Evolutionary conservation across 805 yeast species (phyloP).

Genomic region (Yarrowia divulgata): DNA sequence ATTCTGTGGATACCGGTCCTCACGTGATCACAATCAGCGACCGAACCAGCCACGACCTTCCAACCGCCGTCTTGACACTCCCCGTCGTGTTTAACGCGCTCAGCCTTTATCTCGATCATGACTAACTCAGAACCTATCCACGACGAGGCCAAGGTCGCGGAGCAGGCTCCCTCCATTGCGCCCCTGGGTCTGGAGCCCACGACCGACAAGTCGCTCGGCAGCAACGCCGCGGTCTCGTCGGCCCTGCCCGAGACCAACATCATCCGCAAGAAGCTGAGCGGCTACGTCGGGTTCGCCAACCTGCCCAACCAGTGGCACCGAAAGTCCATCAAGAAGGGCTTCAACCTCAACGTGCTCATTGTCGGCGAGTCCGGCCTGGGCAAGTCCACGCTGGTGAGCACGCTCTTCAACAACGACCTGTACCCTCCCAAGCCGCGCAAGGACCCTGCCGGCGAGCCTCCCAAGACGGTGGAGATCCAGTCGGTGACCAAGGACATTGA

Average conservation of each 20-base stretch:
- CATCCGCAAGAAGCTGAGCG: conserved; percentile 70
- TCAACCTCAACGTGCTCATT: conserved; percentile 84
- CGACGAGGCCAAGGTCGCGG: conserved; percentile 39
- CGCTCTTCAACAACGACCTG: conserved; percentile 77
- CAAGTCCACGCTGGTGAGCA: conserved; percentile 88
- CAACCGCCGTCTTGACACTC: too few relatives aligned
- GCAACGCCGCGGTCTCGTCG: conserved; percentile 37
- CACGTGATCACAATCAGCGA: background rate
- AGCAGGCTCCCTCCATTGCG: conserved; percentile 39
- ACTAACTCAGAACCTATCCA: conserved; percentile 38
- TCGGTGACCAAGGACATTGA: conserved; percentile 76
- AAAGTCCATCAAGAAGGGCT: conserved; percentile 88
- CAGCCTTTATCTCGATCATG: too few relatives aligned
- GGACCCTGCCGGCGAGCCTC: conserved; percentile 56
- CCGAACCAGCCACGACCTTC: too few relatives aligned
- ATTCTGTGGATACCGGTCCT: background rate
- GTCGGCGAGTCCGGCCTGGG: conserved; percentile 90
- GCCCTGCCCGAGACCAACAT: conserved; percentile 43
- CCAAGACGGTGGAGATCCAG: conserved; percentile 62
- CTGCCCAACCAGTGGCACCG: conserved; percentile 99
- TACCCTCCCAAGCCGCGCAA: conserved; percentile 54
- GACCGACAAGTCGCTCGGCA: conserved; percentile 39
- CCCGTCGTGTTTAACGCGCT: too few relatives aligned
- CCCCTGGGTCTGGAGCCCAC: conserved; percentile 39
- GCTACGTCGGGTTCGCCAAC: conserved; percentile 96